Evolutionary conservation across 2,329 filamentous ascomycete species (phyloP).

Genomic region (Aspergillus sp.): DNA sequence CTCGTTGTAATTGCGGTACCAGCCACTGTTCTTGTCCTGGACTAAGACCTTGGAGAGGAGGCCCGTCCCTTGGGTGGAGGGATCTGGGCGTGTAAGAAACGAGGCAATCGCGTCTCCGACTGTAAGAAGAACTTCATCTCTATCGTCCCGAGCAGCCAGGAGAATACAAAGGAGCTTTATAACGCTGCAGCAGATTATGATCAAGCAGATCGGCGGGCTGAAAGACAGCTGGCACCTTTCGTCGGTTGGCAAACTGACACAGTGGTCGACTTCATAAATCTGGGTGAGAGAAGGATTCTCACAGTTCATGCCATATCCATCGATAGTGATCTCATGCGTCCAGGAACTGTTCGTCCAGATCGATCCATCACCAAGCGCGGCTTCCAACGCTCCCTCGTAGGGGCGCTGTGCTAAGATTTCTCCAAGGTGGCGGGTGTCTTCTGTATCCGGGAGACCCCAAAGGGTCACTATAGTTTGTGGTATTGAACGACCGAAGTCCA

Average conservation of each 20-base stretch:
- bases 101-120: slow-evolving; percentile 34
- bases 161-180: slow-evolving; percentile 23
- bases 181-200: slow-evolving; percentile 24
- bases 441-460: no score
- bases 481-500: no score
- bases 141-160: slow-evolving; percentile 9
- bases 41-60: slow-evolving; percentile 10
- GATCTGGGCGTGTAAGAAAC: slow-evolving; percentile 27
- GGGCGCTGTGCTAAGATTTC: no score
- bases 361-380: no score
- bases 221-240: slow-evolving; percentile 21
- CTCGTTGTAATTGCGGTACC: background rate
- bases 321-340: no score
- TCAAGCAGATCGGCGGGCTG: slow-evolving; percentile 15
- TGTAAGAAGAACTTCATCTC: slow-evolving; percentile 21
- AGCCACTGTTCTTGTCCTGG: background rate
- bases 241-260: slow-evolving; percentile 16
- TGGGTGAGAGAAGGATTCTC: background rate
- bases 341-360: no score
- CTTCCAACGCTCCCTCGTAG: no score
- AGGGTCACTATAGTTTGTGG: no score
- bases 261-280: slow-evolving; percentile 14
- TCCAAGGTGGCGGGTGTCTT: no score
- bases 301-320: no score
- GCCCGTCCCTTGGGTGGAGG: slow-evolving; percentile 17